Evolutionary conservation across 2,329 filamentous ascomycete species (phyloP), one percentile per base, ranked within the genome.

Genomic region (Dothiorella sarmentorum): DNA sequence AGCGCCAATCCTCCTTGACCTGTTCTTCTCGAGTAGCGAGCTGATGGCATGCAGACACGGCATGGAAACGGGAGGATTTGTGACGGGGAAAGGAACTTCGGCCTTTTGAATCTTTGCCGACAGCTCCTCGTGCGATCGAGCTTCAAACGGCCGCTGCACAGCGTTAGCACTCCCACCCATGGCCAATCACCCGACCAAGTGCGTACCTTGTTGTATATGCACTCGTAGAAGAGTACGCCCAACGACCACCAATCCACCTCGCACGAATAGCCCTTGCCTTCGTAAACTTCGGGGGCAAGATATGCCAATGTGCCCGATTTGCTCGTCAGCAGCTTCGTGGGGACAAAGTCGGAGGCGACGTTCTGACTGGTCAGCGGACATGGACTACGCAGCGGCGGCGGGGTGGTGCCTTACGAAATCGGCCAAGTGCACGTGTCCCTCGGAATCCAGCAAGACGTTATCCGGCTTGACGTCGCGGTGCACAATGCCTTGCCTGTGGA

Each of bases 231-330:
- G n/a, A 96, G 83, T 44, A 99, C 94, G 49, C 94, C 94, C 20
- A 99, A 76, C 5, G 94, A 97, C 94, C 94, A 99, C 94, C 94
- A 99, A 72, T 99, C 94, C 40, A 94, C 92, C 66, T 94, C 90
- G 45, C 86, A 85, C 61, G 89, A 87, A 70, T 99, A 99, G 37
- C 94, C 94, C 62, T 86, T 87, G 49, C 93, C 93, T 64, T 87
- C 83, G 69, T 97, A 99, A 2, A 97, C 94, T 73, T 99, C 94
- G 4, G 94, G 94, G 1, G 93, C 92, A 7, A 99, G 84, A 70
- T 99, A 99, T 56, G 94, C 94, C 60, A 99, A 78, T 0, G 94
- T 99, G 29, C 94, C 94, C 0, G 94, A 99, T 75, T 96, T 97
- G 81, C 94, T 97, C 3, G 91, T 95, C 53, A 97, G 79, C 22